Evolutionary conservation across 2,329 filamentous ascomycete species (phyloP), one percentile per base, ranked within the genome.

Genomic region (Truncatella angustata): DNA sequence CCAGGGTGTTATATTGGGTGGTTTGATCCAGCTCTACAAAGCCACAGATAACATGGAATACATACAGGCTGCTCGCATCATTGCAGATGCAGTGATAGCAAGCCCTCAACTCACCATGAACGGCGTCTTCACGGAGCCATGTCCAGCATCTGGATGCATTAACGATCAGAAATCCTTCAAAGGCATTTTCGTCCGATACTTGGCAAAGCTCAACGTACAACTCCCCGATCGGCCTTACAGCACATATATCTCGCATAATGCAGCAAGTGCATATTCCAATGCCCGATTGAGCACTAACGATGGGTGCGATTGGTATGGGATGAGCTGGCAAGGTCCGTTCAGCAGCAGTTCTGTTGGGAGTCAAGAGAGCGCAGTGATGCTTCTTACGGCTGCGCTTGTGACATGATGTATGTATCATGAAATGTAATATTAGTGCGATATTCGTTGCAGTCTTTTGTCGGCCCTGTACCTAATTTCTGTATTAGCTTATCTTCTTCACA

Each of bases 1-100:
- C 58, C 82, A 86, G 63, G 84, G 84, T 7, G 80, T 86, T 1
- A 73, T 86, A 20, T 74, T 87, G 5, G 73, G 79, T 11, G 82
- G 76, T 0, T 72, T 86, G 1, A 75, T 78, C 2, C 80, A 85
- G 56, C 69, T 84, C 16, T 69, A 70, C 55, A 63, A 58, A 32
- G 76, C 75, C 0, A 66, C 72, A 0, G 57, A 51, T 1, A 55
- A 66, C 34, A 7, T 9, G 2, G 23, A 54, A n/a, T 63, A 58
- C 35, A 50, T 67, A 2, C 53, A 54, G 10, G 43, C 42, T 9
- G 65, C 64, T 28, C 52, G 43, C 10, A n/a, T 16, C 43, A 65
- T 66, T 51, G 65, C 65, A 3, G 61, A 66, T 24, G 65, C 65
- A 9, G 60, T 56, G 1, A 23, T 64, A 26, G 66, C 63, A 1